Conservation (phyloP, 345 rosid species). For the Capsella bursapastoris region DNA sequence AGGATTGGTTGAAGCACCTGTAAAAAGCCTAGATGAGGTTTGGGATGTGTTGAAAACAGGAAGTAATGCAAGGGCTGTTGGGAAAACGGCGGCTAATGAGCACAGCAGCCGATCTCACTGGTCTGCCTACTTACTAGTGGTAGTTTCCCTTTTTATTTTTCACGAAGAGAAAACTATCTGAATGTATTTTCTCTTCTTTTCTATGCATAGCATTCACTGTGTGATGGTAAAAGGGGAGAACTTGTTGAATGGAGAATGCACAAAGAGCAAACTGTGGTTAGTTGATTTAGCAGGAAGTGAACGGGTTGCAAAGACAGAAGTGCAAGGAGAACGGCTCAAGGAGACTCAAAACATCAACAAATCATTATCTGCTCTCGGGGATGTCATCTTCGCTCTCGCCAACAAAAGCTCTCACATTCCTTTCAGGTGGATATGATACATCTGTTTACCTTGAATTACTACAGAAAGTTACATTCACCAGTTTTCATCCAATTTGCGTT, state of each 20-base stretch:
- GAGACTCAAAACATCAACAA: conserved; percentile 95
- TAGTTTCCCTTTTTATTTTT: neutral
- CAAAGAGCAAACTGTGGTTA: conserved; percentile 93
- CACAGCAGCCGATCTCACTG: conserved; percentile 99
- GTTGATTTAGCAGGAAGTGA: conserved; percentile 99
- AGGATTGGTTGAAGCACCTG: conserved; percentile 86
- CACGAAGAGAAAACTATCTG: neutral
- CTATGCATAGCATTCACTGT: conserved; percentile 70
- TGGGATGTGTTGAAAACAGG: conserved; percentile 96
- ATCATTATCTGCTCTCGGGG: conserved; percentile 98
- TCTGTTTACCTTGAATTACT: neutral
- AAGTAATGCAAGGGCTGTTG: conserved; percentile 87
- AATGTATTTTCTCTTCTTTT: conserved; percentile 8
- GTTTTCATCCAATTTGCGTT: conserved; percentile 9
- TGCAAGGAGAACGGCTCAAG: conserved; percentile 91
- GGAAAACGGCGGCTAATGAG: conserved; percentile 90
- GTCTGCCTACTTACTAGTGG: conserved; percentile 45
- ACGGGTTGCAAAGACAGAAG: conserved; percentile 92
- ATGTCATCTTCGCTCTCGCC: conserved; percentile 94
- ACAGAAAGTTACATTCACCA: neutral
- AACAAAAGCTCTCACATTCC: conserved; percentile 91
- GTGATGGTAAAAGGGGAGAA: conserved; percentile 92
- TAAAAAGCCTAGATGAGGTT: conserved; percentile 75
- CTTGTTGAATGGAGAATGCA: conserved; percentile 82
- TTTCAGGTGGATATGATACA: conserved; percentile 61